These are phyloP conservation scores for Rhodotorula sp. DNA, from an alignment of 1,284 basidiomycete genomes.

Conservation along the genomic window DNA sequence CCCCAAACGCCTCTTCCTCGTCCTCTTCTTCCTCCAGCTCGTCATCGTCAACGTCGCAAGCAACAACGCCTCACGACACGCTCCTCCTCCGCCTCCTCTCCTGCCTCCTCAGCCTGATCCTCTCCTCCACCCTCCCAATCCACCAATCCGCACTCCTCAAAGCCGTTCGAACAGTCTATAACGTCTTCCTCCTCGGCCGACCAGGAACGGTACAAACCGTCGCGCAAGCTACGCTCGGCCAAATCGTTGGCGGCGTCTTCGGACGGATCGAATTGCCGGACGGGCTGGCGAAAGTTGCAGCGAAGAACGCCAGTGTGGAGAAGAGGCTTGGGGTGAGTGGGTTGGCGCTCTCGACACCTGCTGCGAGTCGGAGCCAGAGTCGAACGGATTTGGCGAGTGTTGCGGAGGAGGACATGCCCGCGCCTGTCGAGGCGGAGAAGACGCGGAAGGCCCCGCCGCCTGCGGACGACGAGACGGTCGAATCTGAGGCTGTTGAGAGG, in stretches of 20 bases:
- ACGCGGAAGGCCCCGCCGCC: no score
- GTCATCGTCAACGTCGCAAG: conserved; percentile 15
- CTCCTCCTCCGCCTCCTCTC: conserved; percentile 89
- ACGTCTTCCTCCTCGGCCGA: conserved; percentile 84
- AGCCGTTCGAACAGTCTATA: conserved; percentile 93
- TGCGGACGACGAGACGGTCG: not conserved
- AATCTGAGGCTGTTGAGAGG: no score
- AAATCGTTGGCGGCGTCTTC: conserved; percentile 96
- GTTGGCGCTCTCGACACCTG: not conserved
- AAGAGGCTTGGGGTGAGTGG: not conserved
- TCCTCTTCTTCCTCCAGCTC: conserved; percentile 51
- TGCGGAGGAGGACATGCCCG: conserved; percentile 19
- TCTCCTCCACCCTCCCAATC: conserved; percentile 69
- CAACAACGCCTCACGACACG: conserved; percentile 55
- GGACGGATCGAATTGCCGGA: conserved; percentile 55
- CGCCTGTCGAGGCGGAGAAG: not conserved
- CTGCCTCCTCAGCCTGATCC: conserved; percentile 79
- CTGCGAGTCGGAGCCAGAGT: conserved; percentile 21
- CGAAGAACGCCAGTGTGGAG: conserved; percentile 3
- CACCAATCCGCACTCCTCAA: conserved; percentile 92
- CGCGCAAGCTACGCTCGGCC: conserved; percentile 90
- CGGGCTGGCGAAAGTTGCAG: not conserved
- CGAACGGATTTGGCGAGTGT: conserved; percentile 33
- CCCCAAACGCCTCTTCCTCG: conserved; percentile 57
- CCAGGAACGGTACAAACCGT: conserved; percentile 93